Evolutionary conservation across 2,329 filamentous ascomycete species (phyloP), one percentile per base, ranked within the genome.

Genomic region (Raffaelea ambrosiae): DNA sequence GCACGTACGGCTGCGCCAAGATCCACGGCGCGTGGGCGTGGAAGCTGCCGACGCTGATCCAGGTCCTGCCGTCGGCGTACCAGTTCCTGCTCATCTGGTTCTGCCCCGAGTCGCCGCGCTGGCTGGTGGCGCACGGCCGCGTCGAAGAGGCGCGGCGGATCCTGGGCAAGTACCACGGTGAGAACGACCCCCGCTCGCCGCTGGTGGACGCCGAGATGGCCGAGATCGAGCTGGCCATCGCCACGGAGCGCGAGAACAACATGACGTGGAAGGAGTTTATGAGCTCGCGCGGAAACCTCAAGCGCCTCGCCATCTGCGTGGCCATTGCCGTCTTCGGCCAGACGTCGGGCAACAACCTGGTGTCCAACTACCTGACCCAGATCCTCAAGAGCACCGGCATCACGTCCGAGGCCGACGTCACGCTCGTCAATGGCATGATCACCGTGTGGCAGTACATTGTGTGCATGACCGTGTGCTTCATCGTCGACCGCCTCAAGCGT

Each of bases 401-500:
- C 40, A 43, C 39, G 20, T 14, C 31, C 14, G 29, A 44, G 22
- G n/a, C 26, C 29, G 38, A 48, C 21, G 20, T 38, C 7, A 44
- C 41, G 3, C 44, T 31, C 9, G 19, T 50, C 31, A 43, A 38
- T 35, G 42, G 39, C 29, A 39, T 44, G 23, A 16, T 45, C 39
- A 49, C 38, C 1, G 3, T 40, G 10, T 47, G 46, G 46, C 26
- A 36, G 10, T 48, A 35, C 31, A 39, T 47, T 22, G 33, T 44
- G 11, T 43, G 26, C 40, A 39, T 49, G 19, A 43, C 45, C 33
- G 63, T 65, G 40, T 63, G 65, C 5, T 49, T 69, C 4, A 58
- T 64, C 16, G 64, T 61, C 16, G 59, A 61, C 10, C 57, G 58
- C 14, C 65, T 64, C 47, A 55, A 51, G 19, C 58, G 65, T 13